A percentile compares a stretch with the other conserved stretches of the same genome.
Evolutionary conservation across 148 eudicot genomes (phyloP).

Genomic region (Chenopodium album): DNA sequence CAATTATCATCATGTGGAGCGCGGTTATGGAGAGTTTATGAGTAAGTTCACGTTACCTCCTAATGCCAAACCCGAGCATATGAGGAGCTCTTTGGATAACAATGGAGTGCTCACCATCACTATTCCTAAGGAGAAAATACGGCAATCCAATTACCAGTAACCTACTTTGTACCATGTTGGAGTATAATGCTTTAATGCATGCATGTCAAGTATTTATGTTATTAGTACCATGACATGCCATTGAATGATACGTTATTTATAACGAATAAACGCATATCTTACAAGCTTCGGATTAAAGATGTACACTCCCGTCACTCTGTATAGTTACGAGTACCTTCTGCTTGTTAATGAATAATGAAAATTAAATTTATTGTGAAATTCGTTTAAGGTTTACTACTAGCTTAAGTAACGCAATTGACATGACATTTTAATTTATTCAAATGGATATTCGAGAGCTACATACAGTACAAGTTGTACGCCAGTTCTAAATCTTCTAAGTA

Average conservation of each 20-base stretch:
- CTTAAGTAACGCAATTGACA: too few relatives aligned
- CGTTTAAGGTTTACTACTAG: background rate
- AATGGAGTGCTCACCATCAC: conserved; percentile 34
- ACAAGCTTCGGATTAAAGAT: background rate
- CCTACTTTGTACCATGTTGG: background rate
- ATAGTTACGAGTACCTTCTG: too few relatives aligned
- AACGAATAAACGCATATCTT: background rate
- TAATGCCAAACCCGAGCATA: conserved; percentile 25
- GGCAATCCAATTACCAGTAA: background rate
- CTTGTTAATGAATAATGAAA: too few relatives aligned
- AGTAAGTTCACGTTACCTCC: conserved; percentile 40
- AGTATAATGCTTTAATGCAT: background rate
- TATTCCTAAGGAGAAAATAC: conserved; percentile 26
- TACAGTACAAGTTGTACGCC: too few relatives aligned
- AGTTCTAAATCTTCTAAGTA: too few relatives aligned
- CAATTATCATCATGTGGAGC: conserved; percentile 34
- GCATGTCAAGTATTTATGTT: background rate
- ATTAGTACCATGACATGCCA: background rate
- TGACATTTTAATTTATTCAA: too few relatives aligned
- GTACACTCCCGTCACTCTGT: background rate
- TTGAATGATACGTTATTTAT: background rate
- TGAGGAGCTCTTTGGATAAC: conserved; percentile 29
- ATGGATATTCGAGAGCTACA: too few relatives aligned
- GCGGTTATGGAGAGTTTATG: conserved; percentile 34
- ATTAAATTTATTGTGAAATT: background rate